Evolutionary conservation across 441 rosid genomes (phyloP), one percentile per base, ranked within the genome.

Genomic region (Isatis lusitanica): DNA sequence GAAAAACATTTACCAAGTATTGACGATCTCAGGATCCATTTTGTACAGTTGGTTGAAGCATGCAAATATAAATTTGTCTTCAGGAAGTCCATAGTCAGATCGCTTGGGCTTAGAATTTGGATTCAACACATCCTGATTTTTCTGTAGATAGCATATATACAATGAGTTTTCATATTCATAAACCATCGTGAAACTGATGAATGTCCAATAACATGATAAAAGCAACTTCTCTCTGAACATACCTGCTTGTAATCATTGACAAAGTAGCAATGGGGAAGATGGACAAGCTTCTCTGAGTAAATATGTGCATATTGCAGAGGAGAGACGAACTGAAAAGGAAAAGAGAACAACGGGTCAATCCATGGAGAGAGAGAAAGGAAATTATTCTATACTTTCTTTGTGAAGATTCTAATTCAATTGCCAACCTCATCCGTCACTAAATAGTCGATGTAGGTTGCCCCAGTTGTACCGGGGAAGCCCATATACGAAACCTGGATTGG

Each of bases 381-480:
- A 3, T 1, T 13, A 4, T 35, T 31, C 31, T 6, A 8, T 55
- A 9, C 5, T 16, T 57, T 15, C 5, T 21, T 24, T 4, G 12
- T 5, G 36, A 63, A 31, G 16, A 9, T 31, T 48, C 9, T 30
- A 60, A 40, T 35, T 11, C 24, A 59, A 57, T 42, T 62, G 44
- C 78, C 40, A 56, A 95, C 99, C 98, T 91, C 98, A 78, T 95
- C 99, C 44, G 97, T 95, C 67, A 95, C 97, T 83, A 95, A 86
- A 79, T 95, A 95, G 79, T 95, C 90, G 39, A 95, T 93, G 78
- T 93, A 95, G 68, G 91, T 67, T 17, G 99, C 99, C 18, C 99
- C 99, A 0, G 99, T 95, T 15, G 99, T 95, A 74, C 98, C 99
- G 11, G 99, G 99, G 79, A 95, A 95, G 47, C 99, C 99, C 99